These are phyloP conservation scores for Cydonia oblonga DNA, from an alignment of 331 rosid species.

Conservation along the genomic window DNA sequence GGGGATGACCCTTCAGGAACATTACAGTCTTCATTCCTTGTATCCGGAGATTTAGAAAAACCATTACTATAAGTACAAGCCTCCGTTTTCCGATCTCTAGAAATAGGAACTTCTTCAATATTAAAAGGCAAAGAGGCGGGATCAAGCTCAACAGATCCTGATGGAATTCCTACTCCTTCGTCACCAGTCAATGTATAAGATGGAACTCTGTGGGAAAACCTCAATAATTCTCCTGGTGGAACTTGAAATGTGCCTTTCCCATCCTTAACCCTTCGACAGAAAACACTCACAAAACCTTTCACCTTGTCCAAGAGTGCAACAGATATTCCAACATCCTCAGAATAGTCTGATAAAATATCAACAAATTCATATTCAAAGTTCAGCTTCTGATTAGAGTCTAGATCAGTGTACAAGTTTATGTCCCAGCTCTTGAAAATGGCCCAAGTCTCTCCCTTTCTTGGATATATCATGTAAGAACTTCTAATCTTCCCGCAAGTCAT, in stretches of 20 bases:
- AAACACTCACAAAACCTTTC: conserved; percentile 65
- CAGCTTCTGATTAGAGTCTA: conserved; percentile 20
- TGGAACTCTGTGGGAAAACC: conserved; percentile 86
- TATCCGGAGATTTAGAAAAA: not conserved
- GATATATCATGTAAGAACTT: conserved; percentile 33
- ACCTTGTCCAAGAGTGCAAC: conserved; percentile 66
- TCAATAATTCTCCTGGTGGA: conserved; percentile 44
- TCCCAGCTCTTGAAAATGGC: conserved; percentile 82
- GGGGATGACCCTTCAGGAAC: conserved; percentile 7
- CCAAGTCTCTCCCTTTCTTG: conserved; percentile 77
- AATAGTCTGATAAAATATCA: conserved; percentile 51
- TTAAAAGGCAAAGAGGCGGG: conserved; percentile 52
- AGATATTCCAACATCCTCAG: conserved; percentile 41
- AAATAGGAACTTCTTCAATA: conserved; percentile 23
- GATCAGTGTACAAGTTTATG: conserved; percentile 41
- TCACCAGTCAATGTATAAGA: conserved; percentile 59
- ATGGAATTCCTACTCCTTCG: conserved; percentile 63
- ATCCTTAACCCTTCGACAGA: conserved; percentile 31
- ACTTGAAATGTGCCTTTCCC: conserved; percentile 22
- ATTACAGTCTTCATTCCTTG: not conserved
- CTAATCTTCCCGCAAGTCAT: conserved; percentile 26
- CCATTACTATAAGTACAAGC: not conserved
- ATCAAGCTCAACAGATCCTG: conserved; percentile 71
- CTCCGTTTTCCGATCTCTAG: not conserved
- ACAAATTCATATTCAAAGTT: conserved; percentile 60